Conservation (phyloP, 345 rosid species). For the Populus simonii region DNA sequence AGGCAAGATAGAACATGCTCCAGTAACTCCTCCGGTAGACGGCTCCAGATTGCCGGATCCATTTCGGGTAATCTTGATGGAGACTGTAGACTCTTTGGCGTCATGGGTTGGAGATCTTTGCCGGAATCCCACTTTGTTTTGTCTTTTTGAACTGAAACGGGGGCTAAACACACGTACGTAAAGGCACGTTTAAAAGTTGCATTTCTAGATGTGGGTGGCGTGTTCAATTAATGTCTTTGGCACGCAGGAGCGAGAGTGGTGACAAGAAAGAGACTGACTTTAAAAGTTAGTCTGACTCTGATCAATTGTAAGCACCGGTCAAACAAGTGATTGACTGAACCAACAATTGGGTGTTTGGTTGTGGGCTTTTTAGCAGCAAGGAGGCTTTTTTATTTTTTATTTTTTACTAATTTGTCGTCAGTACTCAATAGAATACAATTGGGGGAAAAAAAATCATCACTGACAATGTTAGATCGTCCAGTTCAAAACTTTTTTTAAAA, state of each 20-base stretch:
- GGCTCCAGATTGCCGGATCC: slow-evolving; percentile 85
- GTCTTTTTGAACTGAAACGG: neutral
- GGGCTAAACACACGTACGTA: neutral
- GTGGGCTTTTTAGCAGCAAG: neutral
- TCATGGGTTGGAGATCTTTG: neutral
- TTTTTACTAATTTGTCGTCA: too few relatives aligned
- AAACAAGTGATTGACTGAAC: neutral
- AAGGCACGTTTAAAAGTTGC: neutral
- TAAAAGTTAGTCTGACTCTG: too few relatives aligned
- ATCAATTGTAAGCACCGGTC: too few relatives aligned
- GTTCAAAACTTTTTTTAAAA: too few relatives aligned
- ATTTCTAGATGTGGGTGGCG: neutral
- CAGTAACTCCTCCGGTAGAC: slow-evolving; percentile 59
- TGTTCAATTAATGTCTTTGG: neutral
- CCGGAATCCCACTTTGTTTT: slow-evolving; percentile 9
- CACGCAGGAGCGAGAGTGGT: neutral
- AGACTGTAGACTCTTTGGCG: neutral
- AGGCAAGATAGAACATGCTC: slow-evolving; percentile 57
- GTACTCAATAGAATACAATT: too few relatives aligned
- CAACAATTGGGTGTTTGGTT: neutral
- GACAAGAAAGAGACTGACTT: neutral
- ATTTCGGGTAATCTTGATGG: slow-evolving; percentile 24
- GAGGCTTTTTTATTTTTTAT: neutral
- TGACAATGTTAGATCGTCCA: too few relatives aligned
- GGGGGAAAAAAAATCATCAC: too few relatives aligned